Base-by-base conservation (phyloP, 352 stramenopile species). In the Globisporangium paroecandrum region DNA sequence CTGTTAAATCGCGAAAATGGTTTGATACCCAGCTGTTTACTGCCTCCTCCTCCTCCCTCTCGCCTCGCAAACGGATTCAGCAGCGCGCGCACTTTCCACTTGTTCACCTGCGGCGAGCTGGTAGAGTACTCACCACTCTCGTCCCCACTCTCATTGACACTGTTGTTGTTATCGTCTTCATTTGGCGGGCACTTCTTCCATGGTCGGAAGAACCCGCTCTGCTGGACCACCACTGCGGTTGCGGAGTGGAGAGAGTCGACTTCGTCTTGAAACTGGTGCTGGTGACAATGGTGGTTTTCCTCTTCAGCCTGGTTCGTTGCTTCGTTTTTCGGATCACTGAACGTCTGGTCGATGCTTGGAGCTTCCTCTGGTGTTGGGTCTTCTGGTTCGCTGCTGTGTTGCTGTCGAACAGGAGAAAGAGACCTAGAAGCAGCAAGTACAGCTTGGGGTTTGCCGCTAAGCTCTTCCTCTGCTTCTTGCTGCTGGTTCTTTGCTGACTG, bases 11-110 rank as follows among this genome's bases (percentile, higher is more conserved):
- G 32, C 1, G 27, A 59, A 25, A 25, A 20, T 59, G 54, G 27
- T 12, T 59, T 59, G 15, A 4, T 3, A 22, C 15, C 13, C 22
- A 15, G 41, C 15, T 22, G 41, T n/a, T 49, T 49, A n/a, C 41
- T 15, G 2, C 38, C 38, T 4, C 38, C 38, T 4, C 53, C 53
- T 20, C 13, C 41, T 13, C 36, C 36, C 6, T 27, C 54, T 24
- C 77, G 72, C 65, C 87, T 89, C 38, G 82, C 84, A 65, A 92
- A 92, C 20, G 84, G 84, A 70, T 92, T 87, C 22, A 85, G 68
- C 13, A 92, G 69, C 12, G 84, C 84, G 1, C 84, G 77, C n/a
- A 77, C 76, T 69, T 87, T 89, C 84, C 84, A 92, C 61, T 92
- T 92, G 71, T 92, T 92, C 15, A 58, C 55, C 1, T 69, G 64